Conservation (phyloP, 116 monocot genomes). For the Iris pallida region DNA sequence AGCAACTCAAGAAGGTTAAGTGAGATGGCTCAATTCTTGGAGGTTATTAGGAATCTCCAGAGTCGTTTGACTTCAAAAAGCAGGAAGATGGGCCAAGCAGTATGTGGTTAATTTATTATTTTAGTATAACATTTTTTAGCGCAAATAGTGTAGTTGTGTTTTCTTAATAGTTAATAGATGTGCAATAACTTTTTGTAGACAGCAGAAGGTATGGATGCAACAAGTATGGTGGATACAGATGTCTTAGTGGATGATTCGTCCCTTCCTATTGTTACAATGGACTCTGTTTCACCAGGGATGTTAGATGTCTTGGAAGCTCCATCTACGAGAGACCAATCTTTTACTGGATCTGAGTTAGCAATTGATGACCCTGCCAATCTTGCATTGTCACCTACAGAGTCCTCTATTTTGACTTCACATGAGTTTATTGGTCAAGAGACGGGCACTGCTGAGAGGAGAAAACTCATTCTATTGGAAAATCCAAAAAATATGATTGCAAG, state of each 20-base stretch:
- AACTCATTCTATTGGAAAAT: constrained; percentile 41
- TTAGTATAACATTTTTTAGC: constrained; percentile 1
- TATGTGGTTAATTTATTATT: constrained; percentile 24
- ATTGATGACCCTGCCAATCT: constrained; percentile 12
- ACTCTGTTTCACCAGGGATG: constrained; percentile 8
- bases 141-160: background rate
- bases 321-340: constrained; percentile 7
- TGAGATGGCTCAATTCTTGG: constrained; percentile 84
- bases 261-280: constrained; percentile 21
- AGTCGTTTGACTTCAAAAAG: constrained; percentile 31
- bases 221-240: constrained; percentile 32
- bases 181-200: constrained; percentile 19
- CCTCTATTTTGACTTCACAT: constrained; percentile 22
- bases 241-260: constrained; percentile 25
- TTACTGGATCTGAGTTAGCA: constrained; percentile 15
- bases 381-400: constrained; percentile 30
- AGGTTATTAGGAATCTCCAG: constrained; percentile 86
- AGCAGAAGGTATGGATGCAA: constrained; percentile 34
- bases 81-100: constrained; percentile 35
- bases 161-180: background rate
- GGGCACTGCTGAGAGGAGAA: constrained; percentile 18
- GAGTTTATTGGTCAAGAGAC: constrained; percentile 17
- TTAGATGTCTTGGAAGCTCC: constrained; percentile 15
- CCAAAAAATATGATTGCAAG: constrained; percentile 68
- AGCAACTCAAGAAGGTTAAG: constrained; percentile 46